Percentiles rank a stretch among this genome's conserved stretches.
Evolutionary conservation across 192 early-diverging fungal genomes (phyloP).

Genomic region (Spizellomyces sp.): DNA sequence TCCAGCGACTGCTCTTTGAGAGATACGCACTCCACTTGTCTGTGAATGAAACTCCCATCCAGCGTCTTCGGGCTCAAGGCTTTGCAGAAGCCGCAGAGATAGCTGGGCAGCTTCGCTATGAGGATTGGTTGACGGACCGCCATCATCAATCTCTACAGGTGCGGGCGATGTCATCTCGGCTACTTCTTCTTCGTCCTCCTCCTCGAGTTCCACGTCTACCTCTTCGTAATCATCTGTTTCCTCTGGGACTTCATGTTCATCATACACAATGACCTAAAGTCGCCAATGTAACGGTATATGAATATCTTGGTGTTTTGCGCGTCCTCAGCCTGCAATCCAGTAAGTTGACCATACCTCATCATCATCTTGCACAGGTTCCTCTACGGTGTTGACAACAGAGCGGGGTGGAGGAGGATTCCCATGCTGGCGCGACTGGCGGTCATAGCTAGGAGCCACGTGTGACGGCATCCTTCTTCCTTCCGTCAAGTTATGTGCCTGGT

Average conservation of each 20-base stretch:
- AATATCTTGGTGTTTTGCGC: no score
- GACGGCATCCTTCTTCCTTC: no score
- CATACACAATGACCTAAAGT: not conserved
- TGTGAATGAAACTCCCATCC: slow-evolving; percentile 22
- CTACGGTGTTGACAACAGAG: no score
- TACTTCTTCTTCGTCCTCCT: not conserved
- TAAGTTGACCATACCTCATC: no score
- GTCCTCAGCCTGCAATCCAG: no score
- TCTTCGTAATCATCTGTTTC: slow-evolving; percentile 3
- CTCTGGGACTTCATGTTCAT: not conserved
- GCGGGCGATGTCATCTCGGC: slow-evolving; percentile 1
- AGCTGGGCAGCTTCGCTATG: slow-evolving; percentile 20
- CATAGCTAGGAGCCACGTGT: no score
- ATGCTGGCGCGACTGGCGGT: no score
- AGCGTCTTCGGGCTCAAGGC: slow-evolving; percentile 9
- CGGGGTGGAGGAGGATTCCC: no score
- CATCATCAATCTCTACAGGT: slow-evolving; percentile 2
- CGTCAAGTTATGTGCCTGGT: no score
- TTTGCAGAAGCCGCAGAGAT: slow-evolving; percentile 15
- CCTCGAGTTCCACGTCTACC: not conserved
- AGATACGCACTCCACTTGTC: slow-evolving; percentile 33
- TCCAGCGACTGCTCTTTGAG: slow-evolving; percentile 24
- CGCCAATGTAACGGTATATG: no score
- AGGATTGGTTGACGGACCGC: slow-evolving; percentile 19
- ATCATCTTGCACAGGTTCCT: no score